These are phyloP conservation scores for Pseudocercospora fijiensis DNA, from an alignment of 2,329 filamentous ascomycete genomes.

Conservation along the genomic window DNA sequence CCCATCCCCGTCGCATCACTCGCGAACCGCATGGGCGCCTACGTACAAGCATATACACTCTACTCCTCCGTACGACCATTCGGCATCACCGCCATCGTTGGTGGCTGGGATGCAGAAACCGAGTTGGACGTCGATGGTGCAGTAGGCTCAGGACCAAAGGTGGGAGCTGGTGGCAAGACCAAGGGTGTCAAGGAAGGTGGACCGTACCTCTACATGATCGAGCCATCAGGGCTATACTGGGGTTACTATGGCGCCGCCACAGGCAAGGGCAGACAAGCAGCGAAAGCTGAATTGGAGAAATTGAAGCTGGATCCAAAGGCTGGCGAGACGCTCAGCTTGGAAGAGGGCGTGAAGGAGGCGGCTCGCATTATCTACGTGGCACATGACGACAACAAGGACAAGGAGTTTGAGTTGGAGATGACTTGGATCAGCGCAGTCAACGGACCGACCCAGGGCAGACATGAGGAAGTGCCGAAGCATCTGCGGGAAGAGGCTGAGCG, in stretches of 20 bases:
- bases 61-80: conserved; percentile 97
- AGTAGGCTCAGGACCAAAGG: conserved; percentile 75
- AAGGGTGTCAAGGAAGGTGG: conserved; percentile 75
- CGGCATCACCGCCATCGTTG: conserved; percentile 91
- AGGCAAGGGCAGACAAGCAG: conserved; percentile 92
- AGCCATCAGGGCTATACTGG: conserved; percentile 96
- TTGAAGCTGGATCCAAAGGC: conserved; percentile 67
- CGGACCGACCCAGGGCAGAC: conserved; percentile 87
- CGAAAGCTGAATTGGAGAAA: conserved; percentile 98
- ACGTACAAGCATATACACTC: conserved; percentile 95
- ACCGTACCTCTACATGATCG: conserved; percentile 96
- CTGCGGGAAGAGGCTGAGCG: conserved; percentile 88
- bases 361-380: conserved; percentile 96
- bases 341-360: conserved; percentile 91
- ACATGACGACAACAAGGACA: conserved; percentile 99
- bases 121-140: conserved; percentile 85
- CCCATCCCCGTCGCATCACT: conserved; percentile 87
- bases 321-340: conserved; percentile 71
- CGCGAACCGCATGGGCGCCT: conserved; percentile 89
- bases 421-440: conserved; percentile 87
- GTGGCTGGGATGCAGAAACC: conserved; percentile 86
- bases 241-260: conserved; percentile 98
- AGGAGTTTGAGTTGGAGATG: conserved; percentile 99
- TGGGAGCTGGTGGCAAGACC: conserved; percentile 80
- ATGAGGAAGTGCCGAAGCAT: conserved; percentile 90